Evolutionary conservation across 192 early-diverging fungal species (phyloP), one percentile per base, ranked within the genome.

Genomic region (Backusella macrospora): DNA sequence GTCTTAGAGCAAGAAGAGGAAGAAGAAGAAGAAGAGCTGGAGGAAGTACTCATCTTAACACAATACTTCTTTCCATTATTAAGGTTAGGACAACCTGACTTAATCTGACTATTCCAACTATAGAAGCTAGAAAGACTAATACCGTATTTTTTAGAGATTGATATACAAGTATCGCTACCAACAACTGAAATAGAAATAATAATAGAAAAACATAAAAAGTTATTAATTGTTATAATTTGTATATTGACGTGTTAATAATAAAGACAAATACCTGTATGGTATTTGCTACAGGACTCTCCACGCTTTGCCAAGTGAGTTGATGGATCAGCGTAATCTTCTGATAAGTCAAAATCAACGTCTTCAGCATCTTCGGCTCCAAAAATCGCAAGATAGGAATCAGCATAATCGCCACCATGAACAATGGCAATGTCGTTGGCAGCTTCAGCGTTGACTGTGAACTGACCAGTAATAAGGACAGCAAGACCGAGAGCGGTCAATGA

Each of bases 81-180:
- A 26, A 80, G 39, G 44, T 80, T 80, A 13, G 74, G 47, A 52
- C 78, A 80, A 48, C 75, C 69, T n/a, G 21, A 63, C 55, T 80
- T 76, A 43, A 80, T 38, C 21, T 72, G 74, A 14, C 43, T n/a
- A 44, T 80, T 80, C 65, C 70, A 72, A 34, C 46, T 70, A 44
- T 71, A 76, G 26, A 80, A 72, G 40, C 76, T 65, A 26, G n/a
- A 38, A 38, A 76, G 29, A 39, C 62, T 55, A 39, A 76, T 44
- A 12, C 74, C 71, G 23, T 73, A 75, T 34, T 70, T 72, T 9
- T 76, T 69, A 9, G 71, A 65, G 21, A 80, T 42, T 10, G 29
- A 64, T 37, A 44, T 37, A 37, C 78, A 80, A 15, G 47, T 74
- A 23, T 80, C 78, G 6, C 74, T 74, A 18, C 62, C 59, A 13